Conservation (phyloP, 306 rosid genomes). For the Cucurbita ficifolia region DNA sequence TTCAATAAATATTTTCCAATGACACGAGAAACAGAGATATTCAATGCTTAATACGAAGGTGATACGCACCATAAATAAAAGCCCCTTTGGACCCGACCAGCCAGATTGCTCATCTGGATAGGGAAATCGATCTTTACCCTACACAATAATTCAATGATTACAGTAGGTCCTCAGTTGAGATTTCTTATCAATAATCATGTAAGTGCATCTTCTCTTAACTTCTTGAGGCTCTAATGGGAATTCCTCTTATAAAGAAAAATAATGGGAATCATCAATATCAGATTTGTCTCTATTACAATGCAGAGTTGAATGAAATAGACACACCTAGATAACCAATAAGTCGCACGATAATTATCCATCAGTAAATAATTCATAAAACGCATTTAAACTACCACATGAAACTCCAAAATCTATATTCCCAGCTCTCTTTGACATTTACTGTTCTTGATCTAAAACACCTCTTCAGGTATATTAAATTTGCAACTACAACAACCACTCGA, state of each 20-base stretch:
- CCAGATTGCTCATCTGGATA: conserved; percentile 75
- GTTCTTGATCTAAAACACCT: neutral
- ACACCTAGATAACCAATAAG: neutral
- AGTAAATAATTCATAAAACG: neutral
- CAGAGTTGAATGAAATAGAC: neutral
- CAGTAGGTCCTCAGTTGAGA: neutral
- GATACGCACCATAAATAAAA: conserved; percentile 52
- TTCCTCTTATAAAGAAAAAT: neutral
- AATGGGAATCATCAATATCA: neutral
- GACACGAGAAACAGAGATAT: conserved; percentile 5
- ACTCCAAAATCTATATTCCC: neutral
- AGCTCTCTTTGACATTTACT: neutral
- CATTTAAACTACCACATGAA: neutral
- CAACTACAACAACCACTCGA: neutral
- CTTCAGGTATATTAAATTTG: neutral
- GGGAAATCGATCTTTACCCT: conserved; percentile 93
- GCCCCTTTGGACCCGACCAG: conserved; percentile 62
- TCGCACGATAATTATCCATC: neutral
- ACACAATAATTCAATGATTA: neutral
- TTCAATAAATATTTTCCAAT: conserved; percentile 5
- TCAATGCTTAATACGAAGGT: conserved; percentile 5
- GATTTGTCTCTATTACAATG: neutral
- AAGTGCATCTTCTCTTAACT: neutral
- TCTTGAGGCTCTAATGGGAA: neutral
- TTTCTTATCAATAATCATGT: neutral